These are phyloP conservation scores for Penicillium janthinellum DNA, from an alignment of 2,329 filamentous ascomycete species.

Conservation along the genomic window DNA sequence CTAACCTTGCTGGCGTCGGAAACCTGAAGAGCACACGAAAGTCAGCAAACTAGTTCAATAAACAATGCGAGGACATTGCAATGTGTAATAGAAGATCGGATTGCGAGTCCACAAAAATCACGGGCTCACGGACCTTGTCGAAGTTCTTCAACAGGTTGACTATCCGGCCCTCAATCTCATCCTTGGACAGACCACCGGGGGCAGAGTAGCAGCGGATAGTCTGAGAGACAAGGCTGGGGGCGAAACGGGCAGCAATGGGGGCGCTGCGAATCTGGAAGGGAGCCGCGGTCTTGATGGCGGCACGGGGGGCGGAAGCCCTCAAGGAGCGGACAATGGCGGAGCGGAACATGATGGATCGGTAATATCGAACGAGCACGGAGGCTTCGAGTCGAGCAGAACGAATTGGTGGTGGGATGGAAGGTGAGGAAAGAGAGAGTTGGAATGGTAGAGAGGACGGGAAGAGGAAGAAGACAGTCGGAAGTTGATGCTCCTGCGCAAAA, in stretches of 20 bases:
- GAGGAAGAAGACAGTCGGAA: constrained; percentile 28
- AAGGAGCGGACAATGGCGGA: constrained; percentile 79
- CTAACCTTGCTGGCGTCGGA: constrained; percentile 45
- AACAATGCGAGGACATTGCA: background rate
- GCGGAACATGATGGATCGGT: constrained; percentile 75
- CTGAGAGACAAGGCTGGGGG: constrained; percentile 66
- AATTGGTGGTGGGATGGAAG: constrained; percentile 10
- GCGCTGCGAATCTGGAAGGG: constrained; percentile 61
- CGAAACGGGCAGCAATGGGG: constrained; percentile 60
- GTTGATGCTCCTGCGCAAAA: constrained; percentile 38
- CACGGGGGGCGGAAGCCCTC: constrained; percentile 56
- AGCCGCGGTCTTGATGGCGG: constrained; percentile 56
- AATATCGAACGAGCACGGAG: constrained; percentile 19
- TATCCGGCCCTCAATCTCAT: constrained; percentile 89
- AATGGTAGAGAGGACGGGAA: constrained; percentile 19
- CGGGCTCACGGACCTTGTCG: constrained; percentile 73
- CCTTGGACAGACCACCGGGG: constrained; percentile 72
- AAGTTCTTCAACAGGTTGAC: constrained; percentile 91
- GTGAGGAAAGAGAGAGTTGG: constrained; percentile 22
- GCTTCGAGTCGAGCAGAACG: constrained; percentile 20
- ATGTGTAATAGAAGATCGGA: background rate
- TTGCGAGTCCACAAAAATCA: constrained; percentile 3
- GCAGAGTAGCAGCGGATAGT: constrained; percentile 85
- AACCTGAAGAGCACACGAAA: constrained; percentile 28
- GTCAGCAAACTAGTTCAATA: constrained; percentile 7